A percentile compares a stretch with the other conserved stretches of the same genome.
phyloP scores from a whole-genome alignment of 2,329 filamentous ascomycete species.

The Fusarium nygamai region DNA sequence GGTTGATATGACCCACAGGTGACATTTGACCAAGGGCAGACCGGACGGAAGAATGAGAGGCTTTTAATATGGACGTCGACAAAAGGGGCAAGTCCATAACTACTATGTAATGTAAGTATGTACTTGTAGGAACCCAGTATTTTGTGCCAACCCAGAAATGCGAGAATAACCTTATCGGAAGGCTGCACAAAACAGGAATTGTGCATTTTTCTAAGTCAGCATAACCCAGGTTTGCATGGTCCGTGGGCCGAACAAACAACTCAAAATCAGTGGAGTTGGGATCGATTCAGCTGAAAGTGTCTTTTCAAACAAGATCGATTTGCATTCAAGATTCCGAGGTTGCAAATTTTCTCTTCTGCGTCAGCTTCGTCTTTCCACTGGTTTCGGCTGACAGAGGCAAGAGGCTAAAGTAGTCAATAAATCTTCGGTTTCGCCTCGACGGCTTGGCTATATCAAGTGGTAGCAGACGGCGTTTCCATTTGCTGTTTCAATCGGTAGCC shows the following conservation, averaged over 20 bases:
- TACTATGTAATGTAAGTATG: conserved; percentile 1
- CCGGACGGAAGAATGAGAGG: conserved; percentile 1
- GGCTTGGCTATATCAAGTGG: not conserved
- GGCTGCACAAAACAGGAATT: conserved; percentile 25
- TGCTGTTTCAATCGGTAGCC: conserved; percentile 34
- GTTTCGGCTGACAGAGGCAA: not conserved
- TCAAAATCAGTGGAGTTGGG: not conserved
- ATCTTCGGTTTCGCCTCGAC: not conserved
- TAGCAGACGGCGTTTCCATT: conserved; percentile 13
- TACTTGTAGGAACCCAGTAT: conserved; percentile 20
- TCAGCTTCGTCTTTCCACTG: not conserved
- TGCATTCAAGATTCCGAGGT: not conserved
- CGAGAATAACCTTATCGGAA: conserved; percentile 22
- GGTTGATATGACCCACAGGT: conserved; percentile 27
- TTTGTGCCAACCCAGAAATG: conserved; percentile 13
- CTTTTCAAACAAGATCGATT: not conserved
- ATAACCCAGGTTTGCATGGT: not conserved
- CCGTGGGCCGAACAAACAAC: not conserved
- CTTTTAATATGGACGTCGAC: not conserved
- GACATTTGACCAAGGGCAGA: conserved; percentile 17
- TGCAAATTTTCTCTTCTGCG: not conserved
- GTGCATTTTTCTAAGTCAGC: not conserved
- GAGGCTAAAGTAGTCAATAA: not conserved
- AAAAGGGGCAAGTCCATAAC: conserved; percentile 27
- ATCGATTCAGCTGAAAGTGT: conserved; percentile 19